These are phyloP conservation scores for Plasmodium fragile DNA, from an alignment of 169 alveolate species.

Conservation along the genomic window DNA sequence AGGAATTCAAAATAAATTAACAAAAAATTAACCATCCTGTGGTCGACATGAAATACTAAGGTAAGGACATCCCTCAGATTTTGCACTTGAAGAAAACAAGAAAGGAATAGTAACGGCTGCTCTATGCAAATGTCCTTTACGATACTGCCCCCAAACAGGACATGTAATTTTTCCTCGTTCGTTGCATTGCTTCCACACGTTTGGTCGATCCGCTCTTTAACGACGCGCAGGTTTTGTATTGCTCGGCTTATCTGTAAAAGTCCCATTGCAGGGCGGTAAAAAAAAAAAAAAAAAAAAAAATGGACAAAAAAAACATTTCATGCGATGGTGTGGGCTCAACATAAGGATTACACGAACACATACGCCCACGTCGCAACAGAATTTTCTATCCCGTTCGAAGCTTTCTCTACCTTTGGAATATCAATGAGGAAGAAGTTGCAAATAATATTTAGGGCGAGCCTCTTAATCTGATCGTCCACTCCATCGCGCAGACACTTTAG, in stretches of 20 bases:
- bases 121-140: not conserved
- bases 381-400: not conserved
- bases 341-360: not conserved
- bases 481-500: slow-evolving; percentile 5
- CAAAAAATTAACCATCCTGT: slow-evolving; percentile 1
- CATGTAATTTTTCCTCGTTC: not conserved
- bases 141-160: not conserved
- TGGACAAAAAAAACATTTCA: not conserved
- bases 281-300: slow-evolving; percentile 9
- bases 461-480: slow-evolving; percentile 34
- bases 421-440: slow-evolving; percentile 38
- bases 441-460: slow-evolving; percentile 22
- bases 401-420: slow-evolving; percentile 30
- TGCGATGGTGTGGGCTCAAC: not conserved
- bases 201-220: slow-evolving; percentile 20
- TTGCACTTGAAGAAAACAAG: slow-evolving; percentile 24
- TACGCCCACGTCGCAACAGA: not conserved
- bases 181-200: not conserved
- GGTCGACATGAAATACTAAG: slow-evolving; percentile 6
- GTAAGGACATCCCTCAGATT: slow-evolving; percentile 15
- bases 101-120: slow-evolving; percentile 8
- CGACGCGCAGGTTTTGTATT: not conserved
- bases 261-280: not conserved
- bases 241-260: slow-evolving; percentile 19
- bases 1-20: slow-evolving; percentile 11